These are phyloP conservation scores for Ascochyta pisi DNA, from an alignment of 2,329 filamentous ascomycete species.

Conservation along the genomic window DNA sequence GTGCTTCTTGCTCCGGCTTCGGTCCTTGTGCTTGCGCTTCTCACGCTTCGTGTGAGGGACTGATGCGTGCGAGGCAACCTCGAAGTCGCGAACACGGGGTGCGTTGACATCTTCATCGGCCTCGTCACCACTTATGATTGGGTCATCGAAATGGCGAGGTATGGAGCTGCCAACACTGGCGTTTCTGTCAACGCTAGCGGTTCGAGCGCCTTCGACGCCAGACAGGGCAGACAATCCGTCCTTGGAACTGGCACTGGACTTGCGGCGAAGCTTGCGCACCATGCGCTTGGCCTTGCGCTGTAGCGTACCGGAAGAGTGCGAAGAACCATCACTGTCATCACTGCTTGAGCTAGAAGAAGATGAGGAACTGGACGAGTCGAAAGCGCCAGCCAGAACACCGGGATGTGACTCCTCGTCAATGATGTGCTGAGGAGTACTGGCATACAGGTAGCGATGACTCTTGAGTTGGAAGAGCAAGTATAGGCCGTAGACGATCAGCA, in stretches of 20 bases:
- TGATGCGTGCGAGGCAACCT: constrained; percentile 46
- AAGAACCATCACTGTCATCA: constrained; percentile 72
- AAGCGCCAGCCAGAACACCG: constrained; percentile 80
- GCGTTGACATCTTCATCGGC: constrained; percentile 57
- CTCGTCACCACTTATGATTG: constrained; percentile 61
- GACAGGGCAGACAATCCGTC: constrained; percentile 61
- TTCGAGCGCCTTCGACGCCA: constrained; percentile 44
- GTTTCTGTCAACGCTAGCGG: constrained; percentile 30
- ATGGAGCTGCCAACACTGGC: constrained; percentile 22
- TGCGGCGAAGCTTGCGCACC: constrained; percentile 75
- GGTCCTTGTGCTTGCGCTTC: constrained; percentile 49
- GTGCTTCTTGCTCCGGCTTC: constrained; percentile 57
- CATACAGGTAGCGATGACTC: constrained; percentile 89
- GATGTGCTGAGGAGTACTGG: constrained; percentile 87
- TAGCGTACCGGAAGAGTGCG: constrained; percentile 71
- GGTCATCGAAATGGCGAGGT: constrained; percentile 48
- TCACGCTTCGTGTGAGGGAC: constrained; percentile 47
- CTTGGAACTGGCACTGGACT: constrained; percentile 75
- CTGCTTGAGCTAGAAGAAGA: constrained; percentile 50
- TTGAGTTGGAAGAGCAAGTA: constrained; percentile 92
- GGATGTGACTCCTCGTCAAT: constrained; percentile 91
- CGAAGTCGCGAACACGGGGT: constrained; percentile 58
- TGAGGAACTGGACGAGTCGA: constrained; percentile 73
- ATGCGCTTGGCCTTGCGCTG: constrained; percentile 78
- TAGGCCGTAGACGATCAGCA: constrained; percentile 80